A percentile compares a stretch with the other conserved stretches of the same genome.
These are phyloP conservation scores for Paxillus rubicundulus DNA, from an alignment of 768 basidiomycete species.

Conservation along the genomic window DNA sequence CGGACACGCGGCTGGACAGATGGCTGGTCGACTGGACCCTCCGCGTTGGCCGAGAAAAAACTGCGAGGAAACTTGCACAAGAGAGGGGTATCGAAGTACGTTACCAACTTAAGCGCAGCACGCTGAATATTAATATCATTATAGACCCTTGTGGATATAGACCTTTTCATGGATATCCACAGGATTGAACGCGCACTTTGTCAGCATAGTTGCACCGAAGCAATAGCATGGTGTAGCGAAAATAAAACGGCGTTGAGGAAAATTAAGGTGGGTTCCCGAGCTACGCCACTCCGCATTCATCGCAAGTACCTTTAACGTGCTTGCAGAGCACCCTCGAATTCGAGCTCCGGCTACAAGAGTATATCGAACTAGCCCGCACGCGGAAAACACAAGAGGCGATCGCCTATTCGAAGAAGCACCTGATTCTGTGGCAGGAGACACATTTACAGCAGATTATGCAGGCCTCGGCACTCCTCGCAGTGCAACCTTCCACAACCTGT, in stretches of 20 bases:
- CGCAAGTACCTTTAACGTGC: slow-evolving; percentile 15
- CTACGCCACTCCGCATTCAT: slow-evolving; percentile 8
- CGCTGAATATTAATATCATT: slow-evolving; percentile 15
- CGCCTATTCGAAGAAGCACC: slow-evolving; percentile 76
- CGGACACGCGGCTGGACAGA: slow-evolving; percentile 74
- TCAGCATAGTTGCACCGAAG: slow-evolving; percentile 79
- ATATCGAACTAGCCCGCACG: slow-evolving; percentile 82
- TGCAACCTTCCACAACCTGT: slow-evolving; percentile 65
- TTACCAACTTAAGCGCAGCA: slow-evolving; percentile 20
- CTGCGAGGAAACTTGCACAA: slow-evolving; percentile 73
- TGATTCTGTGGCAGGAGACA: slow-evolving; percentile 78
- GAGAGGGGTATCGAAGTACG: slow-evolving; percentile 79
- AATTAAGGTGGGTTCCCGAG: slow-evolving; percentile 59
- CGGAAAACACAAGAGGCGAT: slow-evolving; percentile 74
- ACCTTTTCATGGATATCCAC: slow-evolving; percentile 85
- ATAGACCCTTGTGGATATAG: slow-evolving; percentile 85
- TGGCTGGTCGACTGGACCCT: slow-evolving; percentile 95
- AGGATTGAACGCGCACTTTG: slow-evolving; percentile 81
- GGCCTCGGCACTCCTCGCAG: slow-evolving; percentile 75
- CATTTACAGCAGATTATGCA: slow-evolving; percentile 76
- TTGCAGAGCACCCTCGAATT: slow-evolving; percentile 91
- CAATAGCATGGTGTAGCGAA: slow-evolving; percentile 94
- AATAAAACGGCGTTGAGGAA: slow-evolving; percentile 92
- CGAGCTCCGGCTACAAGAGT: slow-evolving; percentile 92
- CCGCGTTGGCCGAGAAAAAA: slow-evolving; percentile 70